Conservation (phyloP, 805 yeast genomes). For the Henningerozyma blattae region DNA sequence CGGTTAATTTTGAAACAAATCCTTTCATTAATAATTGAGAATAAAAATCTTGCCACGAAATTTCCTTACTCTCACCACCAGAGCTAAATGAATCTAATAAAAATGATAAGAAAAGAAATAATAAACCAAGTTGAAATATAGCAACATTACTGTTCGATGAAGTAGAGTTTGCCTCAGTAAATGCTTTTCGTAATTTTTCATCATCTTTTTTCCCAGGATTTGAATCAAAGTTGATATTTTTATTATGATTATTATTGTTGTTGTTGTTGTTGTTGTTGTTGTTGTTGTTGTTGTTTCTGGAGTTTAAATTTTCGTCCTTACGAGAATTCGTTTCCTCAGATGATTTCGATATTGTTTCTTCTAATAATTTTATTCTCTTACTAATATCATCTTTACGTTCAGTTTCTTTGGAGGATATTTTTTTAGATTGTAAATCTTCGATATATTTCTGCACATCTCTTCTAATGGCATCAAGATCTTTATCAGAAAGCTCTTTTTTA, state of each 20-base stretch:
- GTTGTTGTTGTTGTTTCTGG: not conserved
- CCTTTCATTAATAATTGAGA: conserved; percentile 64
- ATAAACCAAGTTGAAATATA: conserved; percentile 24
- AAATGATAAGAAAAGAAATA: conserved; percentile 23
- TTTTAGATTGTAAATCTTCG: conserved; percentile 10
- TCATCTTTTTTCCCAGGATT: not conserved
- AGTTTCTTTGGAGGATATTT: conserved; percentile 5
- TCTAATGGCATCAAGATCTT: conserved; percentile 14
- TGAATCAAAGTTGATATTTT: not conserved
- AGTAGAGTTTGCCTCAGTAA: not conserved
- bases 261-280: not conserved
- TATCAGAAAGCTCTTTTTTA: conserved; percentile 13
- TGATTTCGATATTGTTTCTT: conserved; percentile 15
- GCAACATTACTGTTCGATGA: conserved; percentile 22
- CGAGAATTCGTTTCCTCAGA: conserved; percentile 3
- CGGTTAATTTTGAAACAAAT: conserved; percentile 58
- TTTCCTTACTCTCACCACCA: conserved; percentile 33
- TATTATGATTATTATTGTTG: not conserved
- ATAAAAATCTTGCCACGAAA: conserved; percentile 89
- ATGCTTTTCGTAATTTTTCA: not conserved
- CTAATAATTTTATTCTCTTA: conserved; percentile 14
- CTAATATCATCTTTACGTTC: conserved; percentile 13
- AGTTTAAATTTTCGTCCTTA: conserved; percentile 1
- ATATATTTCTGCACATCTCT: conserved; percentile 16
- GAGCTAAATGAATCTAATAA: conserved; percentile 20